phyloP scores from a whole-genome alignment of 2,329 filamentous ascomycete genomes.

The Xylariaceae sp. region DNA sequence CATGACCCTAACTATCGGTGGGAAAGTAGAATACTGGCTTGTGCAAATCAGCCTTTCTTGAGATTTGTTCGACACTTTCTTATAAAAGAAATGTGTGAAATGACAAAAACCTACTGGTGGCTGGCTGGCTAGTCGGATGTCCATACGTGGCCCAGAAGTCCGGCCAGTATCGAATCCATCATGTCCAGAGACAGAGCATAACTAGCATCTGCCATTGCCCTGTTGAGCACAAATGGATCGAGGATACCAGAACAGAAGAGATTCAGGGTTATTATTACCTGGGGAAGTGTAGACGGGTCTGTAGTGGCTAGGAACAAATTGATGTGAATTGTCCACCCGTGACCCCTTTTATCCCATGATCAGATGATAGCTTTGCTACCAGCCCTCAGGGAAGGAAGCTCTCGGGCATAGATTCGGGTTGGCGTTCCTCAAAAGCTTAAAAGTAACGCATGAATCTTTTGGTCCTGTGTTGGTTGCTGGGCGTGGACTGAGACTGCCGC shows the following conservation, averaged over 20 bases:
- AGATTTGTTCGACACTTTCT: too few relatives aligned
- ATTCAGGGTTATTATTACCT: slow-evolving; percentile 37
- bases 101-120: slow-evolving; percentile 24
- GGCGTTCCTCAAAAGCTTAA: too few relatives aligned
- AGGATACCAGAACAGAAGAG: slow-evolving; percentile 33
- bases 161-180: slow-evolving; percentile 43
- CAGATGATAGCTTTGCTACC: too few relatives aligned
- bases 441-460: too few relatives aligned
- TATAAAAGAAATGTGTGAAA: neutral
- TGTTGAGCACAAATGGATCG: slow-evolving; percentile 36
- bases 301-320: slow-evolving; percentile 32
- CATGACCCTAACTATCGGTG: slow-evolving; percentile 35
- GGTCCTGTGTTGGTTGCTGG: too few relatives aligned
- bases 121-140: too few relatives aligned
- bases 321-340: too few relatives aligned
- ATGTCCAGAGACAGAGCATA: slow-evolving; percentile 37
- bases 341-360: too few relatives aligned
- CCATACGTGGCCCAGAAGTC: slow-evolving; percentile 48
- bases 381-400: too few relatives aligned
- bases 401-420: too few relatives aligned
- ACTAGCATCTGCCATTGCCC: slow-evolving; percentile 43
- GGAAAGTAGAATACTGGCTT: too few relatives aligned
- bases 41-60: neutral
- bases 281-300: slow-evolving; percentile 40
- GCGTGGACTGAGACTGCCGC: too few relatives aligned